Evolutionary conservation across 1,284 basidiomycete genomes (phyloP), one percentile per base, ranked within the genome.

Genomic region (Heliocybe sulcata): DNA sequence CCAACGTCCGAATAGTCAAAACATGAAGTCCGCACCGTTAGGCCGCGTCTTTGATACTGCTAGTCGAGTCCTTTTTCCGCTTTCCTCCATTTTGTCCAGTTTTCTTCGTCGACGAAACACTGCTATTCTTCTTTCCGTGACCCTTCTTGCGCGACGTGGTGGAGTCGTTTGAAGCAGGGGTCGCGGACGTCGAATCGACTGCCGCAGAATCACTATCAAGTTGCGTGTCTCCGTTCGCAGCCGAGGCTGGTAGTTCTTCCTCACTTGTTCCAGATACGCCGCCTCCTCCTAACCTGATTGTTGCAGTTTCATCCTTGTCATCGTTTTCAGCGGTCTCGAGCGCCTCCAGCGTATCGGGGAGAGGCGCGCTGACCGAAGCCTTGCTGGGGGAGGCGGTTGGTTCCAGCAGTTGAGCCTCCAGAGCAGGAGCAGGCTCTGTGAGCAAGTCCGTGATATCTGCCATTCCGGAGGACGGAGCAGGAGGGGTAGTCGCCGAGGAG

Each of bases 231-330:
- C 59, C 60, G 31, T 59, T 60, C 45, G 59, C 58, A 14, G 66
- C 62, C 11, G 66, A 61, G n/a, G n/a, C n/a, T 35, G 64, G 58
- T 16, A 60, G 54, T 26, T 66, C 61, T 16, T 68, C 62, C 25
- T 74, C 75, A 35, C 71, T 63, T 25, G 66, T 61, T 33, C 77
- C 78, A 6, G 64, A 64, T 23, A 65, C 61, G 25, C 77, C 77
- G 3, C 76, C 78, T 22, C 81, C 82, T 16, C 85, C 74, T n/a
- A 85, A 67, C 45, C 80, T 77, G 55, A 86, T 74, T 4, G 81
- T 81, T 11, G 72, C 67, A 25, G 67, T 66, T 51, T 58, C 62
- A 50, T 60, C 63, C 16, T 60, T 58, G 26, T 59, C 58, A 16
- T 61, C 58, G 23, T 63, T 55, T 33, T 51, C 52, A 45, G 35